Base-by-base conservation (phyloP, 202 grass and related monocot species). In the Miscanthus sacchariflorus region DNA sequence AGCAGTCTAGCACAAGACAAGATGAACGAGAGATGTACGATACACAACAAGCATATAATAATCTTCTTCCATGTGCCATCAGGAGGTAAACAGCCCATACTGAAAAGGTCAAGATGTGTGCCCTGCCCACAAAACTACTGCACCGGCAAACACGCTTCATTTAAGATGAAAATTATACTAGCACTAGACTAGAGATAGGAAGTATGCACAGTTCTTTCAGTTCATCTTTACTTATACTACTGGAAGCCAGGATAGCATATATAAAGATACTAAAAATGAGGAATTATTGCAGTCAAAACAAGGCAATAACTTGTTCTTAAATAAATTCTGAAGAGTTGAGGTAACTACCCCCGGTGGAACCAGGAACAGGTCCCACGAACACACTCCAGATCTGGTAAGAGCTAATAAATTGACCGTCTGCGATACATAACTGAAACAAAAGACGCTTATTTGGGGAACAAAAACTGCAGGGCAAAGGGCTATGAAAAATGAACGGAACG, bases 301-400 rank as follows among this genome's bases (percentile, higher is more conserved):
- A 77, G 27, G 7, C 17, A 39, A 27, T 0, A 35, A 28, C 6
- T 58, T 49, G 9, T 66, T 49, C 46, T 19, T 35, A 77, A 33
- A n/a, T 35, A 78, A 43, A 12, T 12, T 63, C 52, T 11, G 24
- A 30, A 30, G 28, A 15, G 42, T 77, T 81, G 23, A 77, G 76
- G 75, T 65, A 14, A 91, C 15, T 17, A 77, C 33, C 61, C 61
- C 61, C 18, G 28, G 25, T 52, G 46, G 68, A 72, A 27, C 69
- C 24, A 84, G 40, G 2, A 72, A 70, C 30, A 77, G 15, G 2
- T 50, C 56, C 36, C 68, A 49, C 10, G 68, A 77, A 65, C 61
- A 63, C 18, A 61, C 61, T 28, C 15, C 17, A 78, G 72, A 90
- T 90, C 89, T 68, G 74, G 5, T 72, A 66, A 33, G n/a, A n/a